Conservation (phyloP, 176 grass and related monocot species). For the Carex scoparia region DNA sequence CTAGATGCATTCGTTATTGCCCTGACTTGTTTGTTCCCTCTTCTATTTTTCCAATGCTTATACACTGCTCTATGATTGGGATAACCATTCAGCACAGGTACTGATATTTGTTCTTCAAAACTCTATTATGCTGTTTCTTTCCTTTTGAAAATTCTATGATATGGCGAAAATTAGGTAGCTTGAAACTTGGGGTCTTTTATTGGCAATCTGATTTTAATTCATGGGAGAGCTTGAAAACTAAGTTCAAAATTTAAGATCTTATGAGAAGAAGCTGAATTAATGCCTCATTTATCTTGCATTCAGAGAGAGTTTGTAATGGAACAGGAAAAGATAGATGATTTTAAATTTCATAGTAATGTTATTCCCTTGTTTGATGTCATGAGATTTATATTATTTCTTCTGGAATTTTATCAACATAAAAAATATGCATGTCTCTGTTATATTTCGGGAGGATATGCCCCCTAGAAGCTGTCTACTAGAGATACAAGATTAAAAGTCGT, state of each 20-base stretch:
- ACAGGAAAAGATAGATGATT: background rate
- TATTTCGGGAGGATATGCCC: background rate
- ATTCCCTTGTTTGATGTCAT: background rate
- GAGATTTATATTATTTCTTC: background rate
- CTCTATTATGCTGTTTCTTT: background rate
- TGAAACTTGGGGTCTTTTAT: background rate
- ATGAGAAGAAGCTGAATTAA: background rate
- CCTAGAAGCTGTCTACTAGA: background rate
- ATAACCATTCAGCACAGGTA: slow-evolving; percentile 98
- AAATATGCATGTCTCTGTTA: background rate
- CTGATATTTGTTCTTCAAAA: background rate
- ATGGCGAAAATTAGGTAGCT: background rate
- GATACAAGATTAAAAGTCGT: background rate
- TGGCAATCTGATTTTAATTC: background rate
- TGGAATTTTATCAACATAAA: background rate
- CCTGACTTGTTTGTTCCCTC: slow-evolving; percentile 80
- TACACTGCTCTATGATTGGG: slow-evolving; percentile 89
- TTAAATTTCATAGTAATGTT: background rate
- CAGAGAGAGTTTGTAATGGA: background rate
- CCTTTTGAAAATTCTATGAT: background rate
- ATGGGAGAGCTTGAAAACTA: background rate
- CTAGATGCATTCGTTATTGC: slow-evolving; percentile 95
- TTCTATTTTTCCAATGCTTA: slow-evolving; percentile 66
- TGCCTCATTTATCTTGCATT: background rate
- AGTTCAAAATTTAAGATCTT: background rate